Evolutionary conservation across 768 basidiomycete genomes (phyloP).

Genomic region (Lentinula sp.): DNA sequence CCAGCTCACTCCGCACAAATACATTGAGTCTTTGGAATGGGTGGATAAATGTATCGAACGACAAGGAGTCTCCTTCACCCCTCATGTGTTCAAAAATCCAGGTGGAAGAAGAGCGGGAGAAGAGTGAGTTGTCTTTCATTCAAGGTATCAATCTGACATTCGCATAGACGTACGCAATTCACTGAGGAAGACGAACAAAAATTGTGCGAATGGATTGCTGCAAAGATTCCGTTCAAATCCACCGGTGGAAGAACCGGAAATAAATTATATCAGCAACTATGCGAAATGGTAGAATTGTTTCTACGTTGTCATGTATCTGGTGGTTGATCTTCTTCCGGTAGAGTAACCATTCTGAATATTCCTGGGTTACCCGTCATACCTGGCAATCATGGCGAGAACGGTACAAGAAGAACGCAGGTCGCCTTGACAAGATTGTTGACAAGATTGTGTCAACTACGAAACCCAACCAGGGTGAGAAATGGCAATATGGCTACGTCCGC

Average conservation of each 20-base stretch:
- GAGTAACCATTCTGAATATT: conserved; percentile 64
- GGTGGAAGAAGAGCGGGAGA: conserved; percentile 77
- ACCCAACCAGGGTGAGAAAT: conserved; percentile 66
- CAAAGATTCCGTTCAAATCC: conserved; percentile 79
- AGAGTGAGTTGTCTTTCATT: conserved; percentile 46
- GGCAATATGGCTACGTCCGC: conserved; percentile 79
- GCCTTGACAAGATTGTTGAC: conserved; percentile 60
- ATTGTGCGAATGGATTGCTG: conserved; percentile 74
- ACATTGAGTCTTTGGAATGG: conserved; percentile 79
- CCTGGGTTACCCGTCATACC: conserved; percentile 78
- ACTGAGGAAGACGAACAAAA: conserved; percentile 71
- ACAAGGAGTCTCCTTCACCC: conserved; percentile 60
- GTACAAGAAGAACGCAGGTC: conserved; percentile 75
- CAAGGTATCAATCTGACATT: background rate
- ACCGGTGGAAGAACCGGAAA: conserved; percentile 81
- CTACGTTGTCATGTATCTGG: background rate
- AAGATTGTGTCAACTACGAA: conserved; percentile 66
- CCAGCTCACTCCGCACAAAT: conserved; percentile 65
- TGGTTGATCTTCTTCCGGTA: conserved; percentile 17
- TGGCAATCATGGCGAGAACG: conserved; percentile 91
- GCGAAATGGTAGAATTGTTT: conserved; percentile 47
- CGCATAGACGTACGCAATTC: conserved; percentile 66
- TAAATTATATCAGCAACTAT: conserved; percentile 75
- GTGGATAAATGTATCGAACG: conserved; percentile 79
- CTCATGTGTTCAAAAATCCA: conserved; percentile 77